These are phyloP conservation scores for Leccinum incarnatum DNA, from an alignment of 768 basidiomycete genomes.

Conservation along the genomic window DNA sequence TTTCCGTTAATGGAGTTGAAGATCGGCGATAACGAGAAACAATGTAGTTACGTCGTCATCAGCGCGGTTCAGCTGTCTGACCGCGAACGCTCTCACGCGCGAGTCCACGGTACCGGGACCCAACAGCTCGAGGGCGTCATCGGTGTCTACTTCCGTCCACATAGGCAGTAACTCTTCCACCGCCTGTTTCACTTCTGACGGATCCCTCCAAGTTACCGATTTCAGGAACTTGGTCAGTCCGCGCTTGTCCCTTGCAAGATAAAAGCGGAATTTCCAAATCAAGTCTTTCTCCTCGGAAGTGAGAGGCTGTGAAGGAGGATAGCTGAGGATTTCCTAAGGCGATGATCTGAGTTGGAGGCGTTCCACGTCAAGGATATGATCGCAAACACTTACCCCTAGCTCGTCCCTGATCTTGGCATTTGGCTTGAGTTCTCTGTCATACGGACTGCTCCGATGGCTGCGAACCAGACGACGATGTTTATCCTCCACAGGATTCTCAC, in stretches of 20 bases:
- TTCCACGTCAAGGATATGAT: neutral
- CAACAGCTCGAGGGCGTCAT: conserved; percentile 92
- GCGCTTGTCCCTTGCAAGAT: conserved; percentile 85
- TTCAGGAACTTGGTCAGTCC: conserved; percentile 97
- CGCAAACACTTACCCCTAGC: conserved; percentile 60
- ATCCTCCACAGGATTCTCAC: conserved; percentile 96
- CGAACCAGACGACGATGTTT: conserved; percentile 93
- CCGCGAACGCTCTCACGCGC: conserved; percentile 90
- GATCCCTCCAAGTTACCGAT: conserved; percentile 96
- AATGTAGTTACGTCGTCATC: conserved; percentile 80
- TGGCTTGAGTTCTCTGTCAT: conserved; percentile 94
- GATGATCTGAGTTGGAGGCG: neutral
- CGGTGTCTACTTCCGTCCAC: conserved; percentile 97
- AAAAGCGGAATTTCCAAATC: conserved; percentile 99
- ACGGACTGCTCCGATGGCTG: conserved; percentile 91
- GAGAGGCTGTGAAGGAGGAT: conserved; percentile 84
- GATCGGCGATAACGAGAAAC: neutral
- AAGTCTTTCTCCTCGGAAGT: conserved; percentile 93
- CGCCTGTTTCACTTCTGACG: conserved; percentile 95
- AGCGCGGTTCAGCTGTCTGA: conserved; percentile 83
- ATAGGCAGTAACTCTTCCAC: conserved; percentile 93
- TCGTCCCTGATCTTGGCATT: conserved; percentile 95
- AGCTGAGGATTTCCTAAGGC: conserved; percentile 78
- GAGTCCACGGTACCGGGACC: conserved; percentile 91
- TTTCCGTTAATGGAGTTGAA: neutral